Percentiles rank a stretch among this genome's conserved stretches.
phyloP scores from a whole-genome alignment of 805 yeast genomes.

The Kluyveromyces wickerhamii region DNA sequence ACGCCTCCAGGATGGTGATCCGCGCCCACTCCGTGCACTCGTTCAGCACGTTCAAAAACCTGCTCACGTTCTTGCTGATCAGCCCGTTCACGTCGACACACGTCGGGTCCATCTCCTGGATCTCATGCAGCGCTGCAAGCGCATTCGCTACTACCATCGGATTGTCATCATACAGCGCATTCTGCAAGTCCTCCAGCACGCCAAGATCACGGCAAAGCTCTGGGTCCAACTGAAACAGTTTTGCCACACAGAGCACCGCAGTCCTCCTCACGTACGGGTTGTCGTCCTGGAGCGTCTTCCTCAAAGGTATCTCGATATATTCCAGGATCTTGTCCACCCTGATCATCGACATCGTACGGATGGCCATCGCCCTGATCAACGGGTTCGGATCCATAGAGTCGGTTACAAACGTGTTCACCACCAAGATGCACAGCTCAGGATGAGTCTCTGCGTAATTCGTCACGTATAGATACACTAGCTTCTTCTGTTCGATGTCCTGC shows the following conservation, averaged over 20 bases:
- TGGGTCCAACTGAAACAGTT: constrained; percentile 79
- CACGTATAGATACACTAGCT: constrained; percentile 84
- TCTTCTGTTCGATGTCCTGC: constrained; percentile 92
- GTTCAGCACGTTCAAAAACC: constrained; percentile 73
- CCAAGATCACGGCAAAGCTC: constrained; percentile 81
- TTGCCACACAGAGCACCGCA: constrained; percentile 95
- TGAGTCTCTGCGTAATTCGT: constrained; percentile 97
- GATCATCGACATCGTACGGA: constrained; percentile 97
- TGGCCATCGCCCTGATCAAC: constrained; percentile 88
- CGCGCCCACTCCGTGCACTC: constrained; percentile 99
- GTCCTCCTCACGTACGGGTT: constrained; percentile 97
- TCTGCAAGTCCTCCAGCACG: constrained; percentile 59
- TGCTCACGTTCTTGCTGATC: constrained; percentile 39
- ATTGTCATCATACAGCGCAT: constrained; percentile 73
- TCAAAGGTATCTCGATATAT: constrained; percentile 84
- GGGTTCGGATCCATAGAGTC: constrained; percentile 98
- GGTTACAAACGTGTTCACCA: constrained; percentile 91
- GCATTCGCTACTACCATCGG: constrained; percentile 98
- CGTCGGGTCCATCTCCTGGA: constrained; percentile 56
- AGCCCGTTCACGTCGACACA: constrained; percentile 36
- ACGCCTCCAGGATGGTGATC: constrained; percentile 74
- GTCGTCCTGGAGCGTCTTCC: constrained; percentile 79
- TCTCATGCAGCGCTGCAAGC: constrained; percentile 76
- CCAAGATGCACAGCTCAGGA: constrained; percentile 92
- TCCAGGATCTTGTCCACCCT: constrained; percentile 93